These are phyloP conservation scores for Rhododendron kiyosumense DNA, from an alignment of 148 eudicot species.

Conservation along the genomic window DNA sequence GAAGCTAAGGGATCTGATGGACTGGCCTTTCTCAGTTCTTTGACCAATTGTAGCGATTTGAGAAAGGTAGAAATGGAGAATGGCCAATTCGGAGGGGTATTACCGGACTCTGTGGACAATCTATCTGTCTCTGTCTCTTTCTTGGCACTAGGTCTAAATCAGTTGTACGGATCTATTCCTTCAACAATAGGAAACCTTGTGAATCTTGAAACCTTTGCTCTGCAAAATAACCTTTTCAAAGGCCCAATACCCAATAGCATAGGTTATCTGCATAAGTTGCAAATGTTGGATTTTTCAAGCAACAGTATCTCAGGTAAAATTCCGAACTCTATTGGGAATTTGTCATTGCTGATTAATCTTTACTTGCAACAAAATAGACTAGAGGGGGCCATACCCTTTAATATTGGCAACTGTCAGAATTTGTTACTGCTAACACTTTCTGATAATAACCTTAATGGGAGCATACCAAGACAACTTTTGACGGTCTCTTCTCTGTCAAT, in stretches of 20 bases:
- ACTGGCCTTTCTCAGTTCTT: neutral
- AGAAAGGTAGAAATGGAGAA: neutral
- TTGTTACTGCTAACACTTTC: constrained; percentile 2
- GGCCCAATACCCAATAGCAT: constrained; percentile 3
- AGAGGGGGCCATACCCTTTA: neutral
- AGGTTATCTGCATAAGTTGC: neutral
- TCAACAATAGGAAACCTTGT: neutral
- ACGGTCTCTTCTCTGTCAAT: neutral
- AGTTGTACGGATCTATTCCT: constrained; percentile 5
- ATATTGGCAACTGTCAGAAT: neutral
- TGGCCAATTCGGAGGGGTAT: neutral
- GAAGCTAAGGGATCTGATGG: constrained; percentile 6
- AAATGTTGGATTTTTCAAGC: neutral
- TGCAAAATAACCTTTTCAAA: neutral
- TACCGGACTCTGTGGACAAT: constrained; percentile 7
- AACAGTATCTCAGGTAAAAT: neutral
- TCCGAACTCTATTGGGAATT: constrained; percentile 7
- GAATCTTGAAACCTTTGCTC: neutral
- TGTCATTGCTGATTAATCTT: constrained; percentile 5
- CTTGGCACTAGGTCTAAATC: neutral
- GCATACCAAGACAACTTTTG: constrained; percentile 8
- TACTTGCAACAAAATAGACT: neutral
- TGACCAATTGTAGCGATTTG: constrained; percentile 12
- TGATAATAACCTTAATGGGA: constrained; percentile 7
- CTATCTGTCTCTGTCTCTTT: neutral